Evolutionary conservation across 2,329 filamentous ascomycete genomes (phyloP).

Genomic region (Cordyceps tenuipes): DNA sequence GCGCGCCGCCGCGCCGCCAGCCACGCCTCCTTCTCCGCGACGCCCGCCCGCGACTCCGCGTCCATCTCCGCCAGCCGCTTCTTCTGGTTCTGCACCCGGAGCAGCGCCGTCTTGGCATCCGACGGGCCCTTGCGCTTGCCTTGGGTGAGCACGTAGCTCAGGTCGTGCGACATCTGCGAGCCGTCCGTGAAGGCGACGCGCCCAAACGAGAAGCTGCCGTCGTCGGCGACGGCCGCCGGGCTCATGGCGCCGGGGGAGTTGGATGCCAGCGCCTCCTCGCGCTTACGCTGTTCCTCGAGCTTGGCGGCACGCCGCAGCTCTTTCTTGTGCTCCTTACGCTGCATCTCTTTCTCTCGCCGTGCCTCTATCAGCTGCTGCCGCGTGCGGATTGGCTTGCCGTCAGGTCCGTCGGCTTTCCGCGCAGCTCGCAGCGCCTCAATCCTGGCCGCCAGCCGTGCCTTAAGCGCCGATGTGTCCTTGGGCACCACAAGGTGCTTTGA

Average conservation of each 20-base stretch:
- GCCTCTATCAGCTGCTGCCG: slow-evolving; percentile 89
- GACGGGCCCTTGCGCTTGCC: slow-evolving; percentile 71
- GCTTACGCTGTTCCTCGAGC: slow-evolving; percentile 64
- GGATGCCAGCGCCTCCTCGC: slow-evolving; percentile 54
- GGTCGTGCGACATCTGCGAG: slow-evolving; percentile 64
- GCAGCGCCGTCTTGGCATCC: slow-evolving; percentile 79
- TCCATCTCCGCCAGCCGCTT: slow-evolving; percentile 68
- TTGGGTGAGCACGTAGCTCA: slow-evolving; percentile 47
- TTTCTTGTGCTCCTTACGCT: slow-evolving; percentile 83
- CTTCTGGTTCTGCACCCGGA: slow-evolving; percentile 79
- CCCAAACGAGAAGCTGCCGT: slow-evolving; percentile 69
- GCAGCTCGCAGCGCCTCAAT: slow-evolving; percentile 79
- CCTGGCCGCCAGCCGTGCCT: slow-evolving; percentile 69
- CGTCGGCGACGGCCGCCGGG: slow-evolving; percentile 36
- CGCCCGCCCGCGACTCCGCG: slow-evolving; percentile 71
- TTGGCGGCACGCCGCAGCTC: slow-evolving; percentile 69
- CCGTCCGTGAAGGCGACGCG: slow-evolving; percentile 88
- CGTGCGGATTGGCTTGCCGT: slow-evolving; percentile 70
- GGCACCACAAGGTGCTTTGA: slow-evolving; percentile 60
- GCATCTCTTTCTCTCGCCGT: slow-evolving; percentile 76
- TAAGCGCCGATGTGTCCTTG: slow-evolving; percentile 64
- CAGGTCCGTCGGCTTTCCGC: slow-evolving; percentile 77
- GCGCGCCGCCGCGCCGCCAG: slow-evolving; percentile 80
- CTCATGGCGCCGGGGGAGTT: slow-evolving; percentile 54
- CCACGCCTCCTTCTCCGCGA: slow-evolving; percentile 92